Evolutionary conservation across 2,329 filamentous ascomycete genomes (phyloP).

Genomic region (Chalaropsis ovoidea): DNA sequence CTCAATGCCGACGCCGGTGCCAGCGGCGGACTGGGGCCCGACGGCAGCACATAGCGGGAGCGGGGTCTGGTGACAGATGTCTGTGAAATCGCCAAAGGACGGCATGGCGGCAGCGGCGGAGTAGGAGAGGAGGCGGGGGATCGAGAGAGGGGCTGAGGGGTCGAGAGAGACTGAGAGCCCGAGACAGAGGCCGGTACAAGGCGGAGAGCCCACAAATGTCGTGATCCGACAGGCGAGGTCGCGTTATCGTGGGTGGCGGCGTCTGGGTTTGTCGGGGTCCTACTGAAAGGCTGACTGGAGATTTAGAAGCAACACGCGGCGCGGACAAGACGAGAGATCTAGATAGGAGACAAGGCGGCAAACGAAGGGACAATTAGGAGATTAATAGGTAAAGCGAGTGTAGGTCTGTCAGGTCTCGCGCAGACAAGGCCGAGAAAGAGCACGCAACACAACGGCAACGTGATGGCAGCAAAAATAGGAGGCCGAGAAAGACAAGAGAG

Average conservation of each 20-base stretch:
- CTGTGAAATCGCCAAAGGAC: slow-evolving; percentile 83
- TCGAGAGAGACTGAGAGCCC: not conserved
- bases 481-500: not conserved
- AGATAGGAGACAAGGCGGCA: not conserved
- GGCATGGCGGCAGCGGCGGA: slow-evolving; percentile 42
- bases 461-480: not conserved
- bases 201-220: not conserved
- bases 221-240: not conserved
- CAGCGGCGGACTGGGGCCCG: slow-evolving; percentile 60
- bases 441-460: not conserved
- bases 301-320: not conserved
- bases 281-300: not conserved
- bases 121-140: slow-evolving; percentile 26
- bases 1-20: slow-evolving; percentile 65
- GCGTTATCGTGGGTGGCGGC: not conserved
- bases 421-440: not conserved
- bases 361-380: not conserved
- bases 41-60: slow-evolving; percentile 81
- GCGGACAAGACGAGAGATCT: not conserved
- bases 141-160: not conserved
- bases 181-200: not conserved
- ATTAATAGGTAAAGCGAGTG: not conserved
- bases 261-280: not conserved
- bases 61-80: slow-evolving; percentile 73
- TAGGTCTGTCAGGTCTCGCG: not conserved